phyloP scores from a whole-genome alignment of 2,329 filamentous ascomycete species.

The Exophiala lecanii-corni region DNA sequence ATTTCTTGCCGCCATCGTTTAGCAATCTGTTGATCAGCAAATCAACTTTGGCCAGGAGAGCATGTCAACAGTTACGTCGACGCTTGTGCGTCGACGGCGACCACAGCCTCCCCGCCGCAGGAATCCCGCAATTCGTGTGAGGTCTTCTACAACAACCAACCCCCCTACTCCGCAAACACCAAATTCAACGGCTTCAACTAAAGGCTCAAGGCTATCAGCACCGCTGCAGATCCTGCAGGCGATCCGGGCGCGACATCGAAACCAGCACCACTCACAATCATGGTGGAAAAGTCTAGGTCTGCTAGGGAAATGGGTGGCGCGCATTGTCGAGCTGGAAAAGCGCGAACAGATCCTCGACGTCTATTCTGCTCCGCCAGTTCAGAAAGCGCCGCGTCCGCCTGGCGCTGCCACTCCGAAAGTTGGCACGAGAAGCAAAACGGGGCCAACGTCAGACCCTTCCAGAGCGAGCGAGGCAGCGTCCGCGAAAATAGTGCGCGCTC shows the following conservation, averaged over 20 bases:
- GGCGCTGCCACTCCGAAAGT: neutral
- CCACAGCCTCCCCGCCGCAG: too few relatives aligned
- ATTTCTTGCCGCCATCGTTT: too few relatives aligned
- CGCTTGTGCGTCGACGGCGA: too few relatives aligned
- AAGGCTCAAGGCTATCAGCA: neutral
- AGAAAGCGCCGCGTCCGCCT: neutral
- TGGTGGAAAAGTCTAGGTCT: conserved; percentile 77
- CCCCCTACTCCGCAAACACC: neutral
- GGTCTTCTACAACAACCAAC: neutral
- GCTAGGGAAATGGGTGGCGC: conserved; percentile 62
- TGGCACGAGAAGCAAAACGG: too few relatives aligned
- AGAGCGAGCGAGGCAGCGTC: conserved; percentile 33
- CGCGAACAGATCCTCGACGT: conserved; percentile 3
- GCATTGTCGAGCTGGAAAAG: conserved; percentile 45
- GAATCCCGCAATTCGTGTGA: too few relatives aligned
- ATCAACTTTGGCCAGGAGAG: too few relatives aligned
- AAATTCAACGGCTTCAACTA: too few relatives aligned
- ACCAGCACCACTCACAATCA: conserved; percentile 74
- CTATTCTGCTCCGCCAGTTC: neutral
- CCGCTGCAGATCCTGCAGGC: conserved; percentile 11
- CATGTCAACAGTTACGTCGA: too few relatives aligned
- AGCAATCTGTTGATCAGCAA: too few relatives aligned
- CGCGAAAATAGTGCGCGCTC: neutral
- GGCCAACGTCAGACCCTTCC: conserved; percentile 2
- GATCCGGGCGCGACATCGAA: conserved; percentile 63